These are phyloP conservation scores for Hansfordia pulvinata DNA, from an alignment of 2,329 filamentous ascomycete species.

Conservation along the genomic window DNA sequence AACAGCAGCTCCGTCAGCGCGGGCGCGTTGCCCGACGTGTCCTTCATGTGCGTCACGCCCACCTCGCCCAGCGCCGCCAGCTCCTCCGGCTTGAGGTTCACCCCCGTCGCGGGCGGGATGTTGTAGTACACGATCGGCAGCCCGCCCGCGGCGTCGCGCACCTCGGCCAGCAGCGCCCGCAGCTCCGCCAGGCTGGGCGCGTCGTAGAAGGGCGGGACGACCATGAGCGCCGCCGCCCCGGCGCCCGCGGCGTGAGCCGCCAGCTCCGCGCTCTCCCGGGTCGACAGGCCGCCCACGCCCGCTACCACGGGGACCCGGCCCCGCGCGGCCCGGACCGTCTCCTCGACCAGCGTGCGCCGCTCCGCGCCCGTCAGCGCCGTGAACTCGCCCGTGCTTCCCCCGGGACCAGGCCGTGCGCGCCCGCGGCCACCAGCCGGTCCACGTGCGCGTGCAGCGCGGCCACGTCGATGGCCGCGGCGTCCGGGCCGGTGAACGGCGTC, in stretches of 20 bases:
- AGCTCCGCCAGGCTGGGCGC: conserved; percentile 24
- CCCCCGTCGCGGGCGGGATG: conserved; percentile 30
- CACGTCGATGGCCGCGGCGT: conserved; percentile 26
- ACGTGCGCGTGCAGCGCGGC: conserved; percentile 26
- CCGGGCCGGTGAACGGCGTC: conserved; percentile 30
- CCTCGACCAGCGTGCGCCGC: conserved; percentile 28
- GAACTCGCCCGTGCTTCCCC: conserved; percentile 36
- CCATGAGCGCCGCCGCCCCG: conserved; percentile 29
- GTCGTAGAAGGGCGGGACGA: conserved; percentile 36
- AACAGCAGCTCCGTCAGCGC: conserved; percentile 35
- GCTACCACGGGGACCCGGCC: conserved; percentile 26
- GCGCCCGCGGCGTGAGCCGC: conserved; percentile 22
- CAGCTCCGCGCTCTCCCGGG: conserved; percentile 23
- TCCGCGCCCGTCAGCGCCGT: conserved; percentile 26
- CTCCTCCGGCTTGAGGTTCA: conserved; percentile 24
- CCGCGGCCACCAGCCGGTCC: conserved; percentile 26
- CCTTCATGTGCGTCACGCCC: conserved; percentile 35
- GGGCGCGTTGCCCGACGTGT: conserved; percentile 36
- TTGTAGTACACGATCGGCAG: conserved; percentile 36
- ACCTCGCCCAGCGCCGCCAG: conserved; percentile 27
- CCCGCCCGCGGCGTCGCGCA: conserved; percentile 21
- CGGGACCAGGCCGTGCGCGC: conserved; percentile 34
- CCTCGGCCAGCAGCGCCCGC: conserved; percentile 23
- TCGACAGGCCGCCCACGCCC: conserved; percentile 28
- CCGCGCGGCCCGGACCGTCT: conserved; percentile 19